Evolutionary conservation across 2,329 filamentous ascomycete species (phyloP), one percentile per base, ranked within the genome.

Genomic region (Neonectria faginata): DNA sequence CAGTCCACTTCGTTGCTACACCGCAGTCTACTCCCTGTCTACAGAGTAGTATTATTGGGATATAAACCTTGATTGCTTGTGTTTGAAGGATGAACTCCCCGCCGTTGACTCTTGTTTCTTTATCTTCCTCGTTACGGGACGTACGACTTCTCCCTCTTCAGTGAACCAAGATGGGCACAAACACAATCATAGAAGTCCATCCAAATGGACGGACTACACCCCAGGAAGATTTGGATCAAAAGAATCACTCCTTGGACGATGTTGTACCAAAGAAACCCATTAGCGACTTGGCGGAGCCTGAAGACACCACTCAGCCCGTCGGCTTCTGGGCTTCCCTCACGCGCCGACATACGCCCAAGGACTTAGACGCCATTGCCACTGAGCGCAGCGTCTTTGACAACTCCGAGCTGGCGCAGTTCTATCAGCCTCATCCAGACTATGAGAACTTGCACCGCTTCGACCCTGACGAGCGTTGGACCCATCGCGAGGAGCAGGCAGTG

Each of bases 381-480:
- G 58, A 60, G 20, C 50, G 51, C 6, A 60, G 58, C 20, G 58
- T 60, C 20, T 55, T 60, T 25, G 58, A 60, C 12, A 36, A 60
- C 7, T 20, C 50, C 10, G n/a, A 54, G 2, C 22, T 60, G 14
- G 57, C 50, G 16, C 41, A 48, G 42, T 60, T 54, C 42, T 60
- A 60, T 12, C 41, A 54, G n/a, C 57, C 57, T n/a, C 42, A 41
- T 10, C 7, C 29, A 1, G 50, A 60, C 5, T 60, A 67, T 20
- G 79, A 81, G 62, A 80, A 80, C 56, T 55, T 74, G 25, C 79
- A 80, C 65, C 76, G 78, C 0, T 81, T 81, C 60, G 76, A 80
- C 45, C 78, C 78, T 0, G 62, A 66, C 6, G 75, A 76, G 29
- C 69, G 77, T 31, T 81, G 79, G 79, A 79, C 78, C 0, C 77